Evolutionary conservation across 23 red algal species (phyloP).

Genomic region (Gracilaria caudata): DNA sequence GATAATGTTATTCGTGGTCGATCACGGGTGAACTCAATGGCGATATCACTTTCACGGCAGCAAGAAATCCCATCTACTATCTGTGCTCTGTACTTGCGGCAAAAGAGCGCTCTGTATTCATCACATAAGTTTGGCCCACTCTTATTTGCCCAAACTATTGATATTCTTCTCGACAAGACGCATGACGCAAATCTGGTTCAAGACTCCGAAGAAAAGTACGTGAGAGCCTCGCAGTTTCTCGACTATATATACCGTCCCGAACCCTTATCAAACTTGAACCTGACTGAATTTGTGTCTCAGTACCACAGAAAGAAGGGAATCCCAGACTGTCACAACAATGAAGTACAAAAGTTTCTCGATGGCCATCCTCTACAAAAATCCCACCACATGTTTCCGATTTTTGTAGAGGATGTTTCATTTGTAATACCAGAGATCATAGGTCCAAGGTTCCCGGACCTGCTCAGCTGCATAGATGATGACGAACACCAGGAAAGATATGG

Average conservation of each 20-base stretch:
- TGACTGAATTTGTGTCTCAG: conserved; percentile 2
- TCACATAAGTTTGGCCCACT: not conserved
- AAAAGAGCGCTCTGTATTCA: not conserved
- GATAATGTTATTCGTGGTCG: not conserved
- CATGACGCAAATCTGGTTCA: not conserved
- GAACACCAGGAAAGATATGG: too few relatives aligned
- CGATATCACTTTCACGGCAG: conserved; percentile 4
- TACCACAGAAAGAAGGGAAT: not conserved
- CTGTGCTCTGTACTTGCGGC: not conserved
- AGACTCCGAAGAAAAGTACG: not conserved
- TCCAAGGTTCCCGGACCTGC: not conserved
- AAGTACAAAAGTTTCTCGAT: too few relatives aligned
- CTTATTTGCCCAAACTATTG: not conserved
- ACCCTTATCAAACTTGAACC: not conserved
- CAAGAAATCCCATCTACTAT: not conserved
- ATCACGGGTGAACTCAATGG: not conserved
- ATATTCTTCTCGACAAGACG: not conserved
- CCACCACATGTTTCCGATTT: too few relatives aligned
- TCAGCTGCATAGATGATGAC: too few relatives aligned
- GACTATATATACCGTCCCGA: not conserved
- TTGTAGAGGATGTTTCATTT: not conserved
- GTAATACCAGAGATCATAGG: conserved; percentile 6
- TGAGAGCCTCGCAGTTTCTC: not conserved
- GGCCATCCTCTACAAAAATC: too few relatives aligned
- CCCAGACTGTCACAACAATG: too few relatives aligned